A percentile compares a stretch with the other conserved stretches of the same genome.
Conservation (phyloP, 768 basidiomycete genomes). For the Crucibulum laeve region DNA sequence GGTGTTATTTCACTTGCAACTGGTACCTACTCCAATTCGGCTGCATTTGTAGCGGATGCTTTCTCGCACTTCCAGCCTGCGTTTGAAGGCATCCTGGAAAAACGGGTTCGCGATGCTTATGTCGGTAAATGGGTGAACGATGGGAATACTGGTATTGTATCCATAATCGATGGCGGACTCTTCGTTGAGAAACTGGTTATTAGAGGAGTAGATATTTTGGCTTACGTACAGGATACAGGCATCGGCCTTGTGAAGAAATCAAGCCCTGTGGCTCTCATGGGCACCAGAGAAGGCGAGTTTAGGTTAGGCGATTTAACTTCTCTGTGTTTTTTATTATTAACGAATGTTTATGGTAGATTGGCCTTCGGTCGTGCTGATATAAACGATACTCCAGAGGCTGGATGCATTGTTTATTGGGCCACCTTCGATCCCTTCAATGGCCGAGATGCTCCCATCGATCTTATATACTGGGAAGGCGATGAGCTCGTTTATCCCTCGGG, state of each 20-base stretch:
- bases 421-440: constrained; percentile 22
- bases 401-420: constrained; percentile 31
- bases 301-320: constrained; percentile 15
- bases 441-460: constrained; percentile 27
- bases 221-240: constrained; percentile 19
- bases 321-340: background rate
- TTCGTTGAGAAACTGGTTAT: constrained; percentile 27
- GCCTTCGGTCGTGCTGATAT: constrained; percentile 22
- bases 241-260: constrained; percentile 4
- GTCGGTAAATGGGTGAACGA: constrained; percentile 28
- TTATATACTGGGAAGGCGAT: constrained; percentile 29
- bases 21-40: constrained; percentile 27
- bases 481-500: constrained; percentile 29
- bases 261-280: constrained; percentile 27
- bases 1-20: constrained; percentile 37
- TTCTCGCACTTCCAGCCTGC: constrained; percentile 27
- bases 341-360: constrained; percentile 14
- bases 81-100: constrained; percentile 25
- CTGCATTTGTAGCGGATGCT: constrained; percentile 24
- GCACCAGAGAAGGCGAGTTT: constrained; percentile 34
- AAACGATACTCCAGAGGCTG: constrained; percentile 21
- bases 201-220: constrained; percentile 28
- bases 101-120: constrained; percentile 19
- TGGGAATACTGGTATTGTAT: constrained; percentile 20
- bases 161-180: constrained; percentile 23